phyloP scores from a whole-genome alignment of 2,329 filamentous ascomycete genomes.

The Alternaria consortialis region DNA sequence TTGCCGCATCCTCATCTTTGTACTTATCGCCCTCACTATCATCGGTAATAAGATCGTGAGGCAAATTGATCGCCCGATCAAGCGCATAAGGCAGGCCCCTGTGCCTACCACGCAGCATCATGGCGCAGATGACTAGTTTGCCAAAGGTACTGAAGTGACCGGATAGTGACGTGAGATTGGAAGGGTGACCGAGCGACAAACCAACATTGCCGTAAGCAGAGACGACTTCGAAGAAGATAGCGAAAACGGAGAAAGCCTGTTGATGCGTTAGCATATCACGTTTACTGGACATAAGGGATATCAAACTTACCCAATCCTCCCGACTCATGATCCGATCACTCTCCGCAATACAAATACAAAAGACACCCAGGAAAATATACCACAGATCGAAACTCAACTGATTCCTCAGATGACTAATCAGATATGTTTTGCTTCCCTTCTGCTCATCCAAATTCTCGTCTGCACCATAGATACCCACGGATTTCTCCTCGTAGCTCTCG shows the following conservation, averaged over 20 bases:
- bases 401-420: slow-evolving; percentile 87
- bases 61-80: slow-evolving; percentile 74
- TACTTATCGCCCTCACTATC: slow-evolving; percentile 3
- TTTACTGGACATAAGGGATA: no score
- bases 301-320: slow-evolving; percentile 55
- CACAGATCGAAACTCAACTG: slow-evolving; percentile 97
- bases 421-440: slow-evolving; percentile 72
- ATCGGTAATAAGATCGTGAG: slow-evolving; percentile 58
- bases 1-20: background rate
- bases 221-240: slow-evolving; percentile 54
- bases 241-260: slow-evolving; percentile 58
- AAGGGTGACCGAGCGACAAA: slow-evolving; percentile 81
- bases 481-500: slow-evolving; percentile 95
- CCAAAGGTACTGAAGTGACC: slow-evolving; percentile 78
- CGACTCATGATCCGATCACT: slow-evolving; percentile 72
- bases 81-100: slow-evolving; percentile 72
- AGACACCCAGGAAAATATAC: slow-evolving; percentile 94
- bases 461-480: slow-evolving; percentile 74
- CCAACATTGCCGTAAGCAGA: slow-evolving; percentile 80
- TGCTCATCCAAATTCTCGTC: slow-evolving; percentile 57
- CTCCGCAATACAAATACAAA: slow-evolving; percentile 90
- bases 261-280: background rate
- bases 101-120: slow-evolving; percentile 72
- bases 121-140: slow-evolving; percentile 71
- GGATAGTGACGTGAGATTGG: slow-evolving; percentile 79